These are phyloP conservation scores for Aspergillus brunneoviolaceus DNA, from an alignment of 2,329 filamentous ascomycete genomes.

Conservation along the genomic window DNA sequence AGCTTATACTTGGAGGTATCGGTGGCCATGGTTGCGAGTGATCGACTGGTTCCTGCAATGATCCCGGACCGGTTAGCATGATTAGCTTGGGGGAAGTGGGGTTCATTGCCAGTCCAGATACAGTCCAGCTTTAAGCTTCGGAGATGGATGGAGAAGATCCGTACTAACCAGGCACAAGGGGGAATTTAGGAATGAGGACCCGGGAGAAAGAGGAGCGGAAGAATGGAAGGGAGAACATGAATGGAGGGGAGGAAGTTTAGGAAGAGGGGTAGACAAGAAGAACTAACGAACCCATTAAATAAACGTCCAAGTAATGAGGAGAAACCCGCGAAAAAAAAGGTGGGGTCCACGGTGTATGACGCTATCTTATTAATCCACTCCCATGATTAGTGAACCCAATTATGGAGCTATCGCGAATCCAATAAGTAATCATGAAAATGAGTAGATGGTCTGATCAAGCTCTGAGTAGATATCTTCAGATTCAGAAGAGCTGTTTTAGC, in stretches of 20 bases:
- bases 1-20: constrained; percentile 64
- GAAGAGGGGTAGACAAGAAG: constrained; percentile 12
- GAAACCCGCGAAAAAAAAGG: constrained; percentile 12
- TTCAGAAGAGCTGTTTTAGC: no score
- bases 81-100: not conserved
- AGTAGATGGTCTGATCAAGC: no score
- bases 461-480: no score
- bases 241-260: not conserved
- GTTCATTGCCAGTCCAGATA: not conserved
- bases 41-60: constrained; percentile 29
- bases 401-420: no score
- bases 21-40: constrained; percentile 53
- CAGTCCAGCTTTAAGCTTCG: not conserved
- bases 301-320: constrained; percentile 17
- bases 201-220: constrained; percentile 21
- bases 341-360: constrained; percentile 21
- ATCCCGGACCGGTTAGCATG: constrained; percentile 8
- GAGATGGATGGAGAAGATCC: constrained; percentile 4
- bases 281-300: constrained; percentile 6
- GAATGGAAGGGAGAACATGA: constrained; percentile 25
- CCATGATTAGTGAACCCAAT: not conserved
- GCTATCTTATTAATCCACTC: constrained; percentile 11
- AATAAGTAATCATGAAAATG: no score
- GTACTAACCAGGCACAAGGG: constrained; percentile 21
- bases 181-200: constrained; percentile 26